phyloP scores from a whole-genome alignment of 2,329 filamentous ascomycete species.

The Lachnellula occidentalis region DNA sequence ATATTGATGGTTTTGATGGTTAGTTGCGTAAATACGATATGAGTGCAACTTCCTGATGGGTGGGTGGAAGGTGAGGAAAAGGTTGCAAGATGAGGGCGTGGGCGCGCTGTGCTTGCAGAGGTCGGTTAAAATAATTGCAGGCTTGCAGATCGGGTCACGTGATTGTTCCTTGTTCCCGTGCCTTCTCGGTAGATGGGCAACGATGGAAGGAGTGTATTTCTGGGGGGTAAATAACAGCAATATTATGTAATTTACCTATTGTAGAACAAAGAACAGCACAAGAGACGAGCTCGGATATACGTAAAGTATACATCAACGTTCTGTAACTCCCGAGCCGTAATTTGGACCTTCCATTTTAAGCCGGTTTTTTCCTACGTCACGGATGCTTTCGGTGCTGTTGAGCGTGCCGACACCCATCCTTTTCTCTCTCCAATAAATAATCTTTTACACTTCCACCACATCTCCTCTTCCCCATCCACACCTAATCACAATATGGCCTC shows the following conservation, averaged over 20 bases:
- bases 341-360: background rate
- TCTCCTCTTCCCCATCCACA: slow-evolving; percentile 29
- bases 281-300: too few species aligned
- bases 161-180: too few species aligned
- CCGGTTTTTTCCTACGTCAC: background rate
- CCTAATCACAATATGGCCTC: slow-evolving; percentile 65
- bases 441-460: slow-evolving; percentile 24
- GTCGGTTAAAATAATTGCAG: too few species aligned
- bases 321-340: background rate
- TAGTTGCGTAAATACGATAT: background rate
- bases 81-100: background rate
- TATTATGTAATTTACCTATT: too few species aligned
- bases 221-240: too few species aligned
- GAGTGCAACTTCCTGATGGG: background rate
- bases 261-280: too few species aligned
- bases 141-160: too few species aligned
- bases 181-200: too few species aligned
- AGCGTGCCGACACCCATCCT: background rate
- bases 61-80: background rate
- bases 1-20: background rate
- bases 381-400: background rate
- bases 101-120: background rate
- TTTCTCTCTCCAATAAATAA: slow-evolving; percentile 15
- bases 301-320: too few species aligned
- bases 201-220: too few species aligned